These are phyloP conservation scores for Elongisporangium prolatum DNA, from an alignment of 352 stramenopile species.

Conservation along the genomic window DNA sequence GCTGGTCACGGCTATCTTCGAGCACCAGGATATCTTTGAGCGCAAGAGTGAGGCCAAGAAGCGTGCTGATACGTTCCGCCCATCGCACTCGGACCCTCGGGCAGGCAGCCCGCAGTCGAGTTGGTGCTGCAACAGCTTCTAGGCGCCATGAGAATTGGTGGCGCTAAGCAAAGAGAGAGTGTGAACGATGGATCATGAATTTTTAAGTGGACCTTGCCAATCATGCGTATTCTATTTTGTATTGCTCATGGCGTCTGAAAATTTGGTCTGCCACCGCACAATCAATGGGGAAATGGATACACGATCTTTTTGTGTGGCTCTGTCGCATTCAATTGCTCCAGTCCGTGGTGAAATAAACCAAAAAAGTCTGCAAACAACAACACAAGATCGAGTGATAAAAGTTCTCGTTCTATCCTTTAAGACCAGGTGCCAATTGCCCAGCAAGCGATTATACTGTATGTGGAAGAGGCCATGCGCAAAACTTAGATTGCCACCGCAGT, in stretches of 20 bases:
- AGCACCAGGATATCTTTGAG: slow-evolving; percentile 86
- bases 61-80: slow-evolving; percentile 71
- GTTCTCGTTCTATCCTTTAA: not conserved
- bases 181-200: not conserved
- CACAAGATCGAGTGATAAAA: not conserved
- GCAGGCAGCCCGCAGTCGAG: slow-evolving; percentile 34
- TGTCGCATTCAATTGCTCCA: not conserved
- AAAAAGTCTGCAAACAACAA: not conserved
- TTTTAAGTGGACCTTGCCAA: not conserved
- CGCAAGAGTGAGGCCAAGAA: slow-evolving; percentile 70
- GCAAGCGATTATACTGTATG: not conserved
- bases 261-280: not conserved
- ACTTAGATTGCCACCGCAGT: not conserved
- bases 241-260: not conserved
- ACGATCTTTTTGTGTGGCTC: not conserved
- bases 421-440: not conserved
- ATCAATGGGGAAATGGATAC: not conserved
- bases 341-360: not conserved
- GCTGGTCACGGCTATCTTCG: slow-evolving; percentile 72
- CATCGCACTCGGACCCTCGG: slow-evolving; percentile 43
- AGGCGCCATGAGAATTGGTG: not conserved
- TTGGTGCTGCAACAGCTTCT: slow-evolving; percentile 89
- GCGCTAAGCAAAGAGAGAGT: not conserved
- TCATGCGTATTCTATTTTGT: not conserved
- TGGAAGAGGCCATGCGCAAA: not conserved